phyloP scores from a whole-genome alignment of 1,284 basidiomycete genomes.

The Fistulina hepatica region DNA sequence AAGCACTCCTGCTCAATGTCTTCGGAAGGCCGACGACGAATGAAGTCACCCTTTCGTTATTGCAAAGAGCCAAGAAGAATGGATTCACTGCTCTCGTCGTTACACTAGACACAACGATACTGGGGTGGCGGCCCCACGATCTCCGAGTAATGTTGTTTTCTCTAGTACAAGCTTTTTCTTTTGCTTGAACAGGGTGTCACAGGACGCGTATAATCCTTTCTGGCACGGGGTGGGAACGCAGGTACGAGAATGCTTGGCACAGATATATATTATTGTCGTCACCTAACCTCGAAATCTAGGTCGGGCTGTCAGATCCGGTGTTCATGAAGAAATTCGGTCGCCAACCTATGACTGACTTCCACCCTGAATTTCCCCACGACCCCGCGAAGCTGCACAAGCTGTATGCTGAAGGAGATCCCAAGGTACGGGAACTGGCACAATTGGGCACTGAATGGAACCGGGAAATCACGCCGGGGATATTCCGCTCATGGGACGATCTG shows the following conservation, averaged over 20 bases:
- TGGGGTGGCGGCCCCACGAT: slow-evolving; percentile 65
- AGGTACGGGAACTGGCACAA: slow-evolving; percentile 26
- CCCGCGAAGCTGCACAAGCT: slow-evolving; percentile 30
- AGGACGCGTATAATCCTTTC: too few species aligned
- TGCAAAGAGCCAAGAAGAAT: slow-evolving; percentile 50
- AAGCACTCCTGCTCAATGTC: neutral
- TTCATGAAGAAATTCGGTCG: slow-evolving; percentile 48
- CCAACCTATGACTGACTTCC: slow-evolving; percentile 31
- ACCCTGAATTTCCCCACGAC: slow-evolving; percentile 48
- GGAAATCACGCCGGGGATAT: slow-evolving; percentile 47
- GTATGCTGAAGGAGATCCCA: slow-evolving; percentile 34
- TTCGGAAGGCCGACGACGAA: slow-evolving; percentile 50
- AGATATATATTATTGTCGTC: too few species aligned
- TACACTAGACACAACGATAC: slow-evolving; percentile 54
- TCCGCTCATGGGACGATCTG: slow-evolving; percentile 55
- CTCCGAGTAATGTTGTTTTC: slow-evolving; percentile 49
- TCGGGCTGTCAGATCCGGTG: slow-evolving; percentile 57
- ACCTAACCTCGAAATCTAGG: slow-evolving; percentile 46
- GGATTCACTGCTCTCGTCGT: slow-evolving; percentile 61
- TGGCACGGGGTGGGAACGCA: too few species aligned
- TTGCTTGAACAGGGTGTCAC: too few species aligned
- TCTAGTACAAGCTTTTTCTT: slow-evolving; percentile 49
- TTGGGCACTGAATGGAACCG: slow-evolving; percentile 45
- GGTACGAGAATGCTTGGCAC: too few species aligned
- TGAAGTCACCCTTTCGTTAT: slow-evolving; percentile 53